A percentile compares a stretch with the other conserved stretches of the same genome.
phyloP scores from a whole-genome alignment of 2,329 filamentous ascomycete genomes.

The Fusarium duplospermum region DNA sequence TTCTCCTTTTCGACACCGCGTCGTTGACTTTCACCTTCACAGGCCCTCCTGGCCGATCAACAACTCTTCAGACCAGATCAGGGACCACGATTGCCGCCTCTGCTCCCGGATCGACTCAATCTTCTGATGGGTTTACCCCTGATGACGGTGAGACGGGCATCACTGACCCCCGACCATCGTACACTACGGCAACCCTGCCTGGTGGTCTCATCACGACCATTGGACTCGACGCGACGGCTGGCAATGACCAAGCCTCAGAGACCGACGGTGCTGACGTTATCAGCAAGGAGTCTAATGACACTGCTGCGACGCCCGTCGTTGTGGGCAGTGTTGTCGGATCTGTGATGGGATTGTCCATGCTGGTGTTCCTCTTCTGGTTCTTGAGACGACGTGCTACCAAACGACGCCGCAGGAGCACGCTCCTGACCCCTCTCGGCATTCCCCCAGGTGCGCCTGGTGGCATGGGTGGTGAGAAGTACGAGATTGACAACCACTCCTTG shows the following conservation, averaged over 20 bases:
- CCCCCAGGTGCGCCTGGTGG: slow-evolving; percentile 33
- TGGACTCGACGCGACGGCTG: slow-evolving; percentile 33
- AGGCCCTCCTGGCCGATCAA: slow-evolving; percentile 22
- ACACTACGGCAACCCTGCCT: slow-evolving; percentile 36
- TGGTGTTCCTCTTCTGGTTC: slow-evolving; percentile 64
- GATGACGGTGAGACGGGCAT: slow-evolving; percentile 28
- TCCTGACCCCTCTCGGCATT: slow-evolving; percentile 60
- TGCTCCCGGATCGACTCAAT: slow-evolving; percentile 26
- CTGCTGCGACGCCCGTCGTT: slow-evolving; percentile 51
- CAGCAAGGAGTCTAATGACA: slow-evolving; percentile 18
- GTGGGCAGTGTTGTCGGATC: slow-evolving; percentile 65
- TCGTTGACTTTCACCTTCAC: slow-evolving; percentile 37
- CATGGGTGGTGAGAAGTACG: slow-evolving; percentile 32
- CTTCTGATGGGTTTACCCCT: slow-evolving; percentile 17
- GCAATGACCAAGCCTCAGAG: slow-evolving; percentile 31
- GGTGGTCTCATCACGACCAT: slow-evolving; percentile 37
- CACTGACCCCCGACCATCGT: slow-evolving; percentile 22
- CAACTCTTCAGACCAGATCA: slow-evolving; percentile 33
- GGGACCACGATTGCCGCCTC: slow-evolving; percentile 33
- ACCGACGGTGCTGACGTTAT: slow-evolving; percentile 26
- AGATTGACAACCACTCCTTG: slow-evolving; percentile 58
- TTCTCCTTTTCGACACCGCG: slow-evolving; percentile 34
- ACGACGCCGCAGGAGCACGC: slow-evolving; percentile 57
- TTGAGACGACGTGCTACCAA: slow-evolving; percentile 56
- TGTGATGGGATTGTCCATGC: slow-evolving; percentile 54